Percentiles rank a stretch among this genome's conserved stretches.
phyloP scores from a whole-genome alignment of 371 early-diverging fungal genomes.

The Smittium mucronatum region DNA sequence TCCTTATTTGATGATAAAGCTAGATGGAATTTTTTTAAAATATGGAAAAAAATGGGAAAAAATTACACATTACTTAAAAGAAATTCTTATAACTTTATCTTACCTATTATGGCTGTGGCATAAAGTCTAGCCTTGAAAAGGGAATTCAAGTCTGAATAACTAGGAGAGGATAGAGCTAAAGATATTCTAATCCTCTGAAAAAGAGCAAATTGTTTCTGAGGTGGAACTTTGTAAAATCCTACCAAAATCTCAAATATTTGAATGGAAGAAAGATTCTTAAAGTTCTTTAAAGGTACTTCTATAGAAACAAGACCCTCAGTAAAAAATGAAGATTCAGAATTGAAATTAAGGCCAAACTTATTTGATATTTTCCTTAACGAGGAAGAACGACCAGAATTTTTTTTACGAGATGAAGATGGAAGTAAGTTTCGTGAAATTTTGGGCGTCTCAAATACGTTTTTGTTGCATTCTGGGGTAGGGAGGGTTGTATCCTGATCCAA shows the following conservation, averaged over 20 bases:
- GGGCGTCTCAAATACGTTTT: not conserved
- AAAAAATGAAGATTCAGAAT: not conserved
- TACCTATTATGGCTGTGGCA: conserved; percentile 55
- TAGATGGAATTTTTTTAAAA: not conserved
- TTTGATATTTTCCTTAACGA: not conserved
- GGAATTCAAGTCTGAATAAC: conserved; percentile 36
- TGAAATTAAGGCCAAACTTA: not conserved
- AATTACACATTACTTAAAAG: not conserved
- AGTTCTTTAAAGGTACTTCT: conserved; percentile 14
- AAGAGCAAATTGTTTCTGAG: conserved; percentile 59
- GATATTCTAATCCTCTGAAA: conserved; percentile 67
- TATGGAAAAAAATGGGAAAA: not conserved
- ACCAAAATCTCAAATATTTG: conserved; percentile 39
- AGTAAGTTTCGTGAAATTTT: not conserved
- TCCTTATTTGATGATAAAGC: conserved; percentile 35
- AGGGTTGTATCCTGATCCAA: not conserved
- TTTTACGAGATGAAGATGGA: not conserved
- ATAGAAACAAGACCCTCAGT: conserved; percentile 29
- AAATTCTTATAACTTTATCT: not conserved
- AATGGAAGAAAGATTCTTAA: conserved; percentile 12
- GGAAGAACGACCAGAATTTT: not conserved
- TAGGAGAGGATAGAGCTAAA: conserved; percentile 33
- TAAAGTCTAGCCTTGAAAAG: conserved; percentile 60
- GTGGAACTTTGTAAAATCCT: conserved; percentile 53
- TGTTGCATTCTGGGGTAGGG: not conserved